Evolutionary conservation across 192 early-diverging fungal genomes (phyloP), one percentile per base, ranked within the genome.

Genomic region (Paraglomus brasilianum): DNA sequence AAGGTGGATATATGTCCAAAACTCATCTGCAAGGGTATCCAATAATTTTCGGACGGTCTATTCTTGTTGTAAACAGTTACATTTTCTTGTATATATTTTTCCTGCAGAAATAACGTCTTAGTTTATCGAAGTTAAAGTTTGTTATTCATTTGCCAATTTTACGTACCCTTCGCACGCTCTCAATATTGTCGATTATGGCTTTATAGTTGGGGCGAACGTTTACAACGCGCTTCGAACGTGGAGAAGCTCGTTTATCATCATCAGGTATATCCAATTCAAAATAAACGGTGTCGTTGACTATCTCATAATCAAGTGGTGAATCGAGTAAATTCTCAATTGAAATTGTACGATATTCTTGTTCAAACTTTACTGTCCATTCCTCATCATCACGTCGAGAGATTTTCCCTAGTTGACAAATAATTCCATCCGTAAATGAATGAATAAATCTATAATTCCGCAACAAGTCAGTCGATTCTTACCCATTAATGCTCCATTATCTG

Each of bases 21-120:
- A 55, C 84, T 85, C 71, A 92, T 74, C 38, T 82, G 78, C 14
- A 92, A 51, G 1, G 81, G 80, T 17, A 92, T 80, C 76, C 81
- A 88, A 63, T 84, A 80, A 67, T 86, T 86, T 71, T 92, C 90
- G 21, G 80, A 71, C 5, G 89, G 90, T 49, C 89, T 72, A 14
- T 82, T 81, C 42, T 77, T 77, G 71, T 91, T 91, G 74, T 89
- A 90, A 2, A 92, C 70, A 9, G 85, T 88, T 15, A 92, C 74
- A 71, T 91, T 85, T 68, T 92, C 88, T 65, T 88, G 79, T 19
- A 91, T 76, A 70, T 91, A 92, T 61, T 86, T 88, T 66, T 91
- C 87, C 88, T 92, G 30, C 3, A 65, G 3, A 53, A 44, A 43
- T 5, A 11, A 56, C 46, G 43, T 24, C 9, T 21, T 8, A 41